These are phyloP conservation scores for Magnaporthiopsis incrustans DNA, from an alignment of 2,329 filamentous ascomycete species.

Conservation along the genomic window DNA sequence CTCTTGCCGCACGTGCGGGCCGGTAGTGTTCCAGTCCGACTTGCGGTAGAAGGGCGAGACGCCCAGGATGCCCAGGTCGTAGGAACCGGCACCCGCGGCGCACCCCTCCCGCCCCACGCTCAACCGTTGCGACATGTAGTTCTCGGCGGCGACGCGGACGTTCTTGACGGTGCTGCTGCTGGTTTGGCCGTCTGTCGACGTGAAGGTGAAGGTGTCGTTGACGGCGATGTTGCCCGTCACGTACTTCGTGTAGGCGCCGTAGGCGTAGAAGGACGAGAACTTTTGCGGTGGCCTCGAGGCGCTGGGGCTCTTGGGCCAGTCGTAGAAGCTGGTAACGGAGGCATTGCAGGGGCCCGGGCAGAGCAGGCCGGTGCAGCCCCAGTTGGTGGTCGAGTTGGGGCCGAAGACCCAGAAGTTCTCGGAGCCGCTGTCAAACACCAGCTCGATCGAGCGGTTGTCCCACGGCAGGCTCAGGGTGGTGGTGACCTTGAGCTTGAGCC, in stretches of 20 bases:
- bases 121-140: conserved; percentile 15
- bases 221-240: conserved; percentile 11
- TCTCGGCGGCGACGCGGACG: conserved; percentile 19
- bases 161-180: conserved; percentile 12
- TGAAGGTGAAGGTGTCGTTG: conserved; percentile 19
- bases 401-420: conserved; percentile 13
- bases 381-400: conserved; percentile 15
- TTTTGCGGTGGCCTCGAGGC: conserved; percentile 10
- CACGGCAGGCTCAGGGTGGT: conserved; percentile 16
- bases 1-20: conserved; percentile 23
- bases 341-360: conserved; percentile 12
- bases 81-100: conserved; percentile 14
- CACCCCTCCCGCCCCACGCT: conserved; percentile 8
- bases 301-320: conserved; percentile 9
- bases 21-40: conserved; percentile 12
- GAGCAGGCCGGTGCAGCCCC: conserved; percentile 9
- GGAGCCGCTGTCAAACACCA: conserved; percentile 2
- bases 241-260: conserved; percentile 15
- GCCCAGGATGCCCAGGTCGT: conserved; percentile 24
- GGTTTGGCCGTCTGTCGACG: conserved; percentile 7
- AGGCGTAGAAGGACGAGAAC: conserved; percentile 9
- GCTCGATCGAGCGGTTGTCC: conserved; percentile 15
- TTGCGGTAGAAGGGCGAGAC: conserved; percentile 17
- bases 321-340: conserved; percentile 6
- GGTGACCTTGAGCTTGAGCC: conserved; percentile 13